Evolutionary conservation across 805 yeast genomes (phyloP), one percentile per base, ranked within the genome.

Genomic region (Lipomyces oligophaga): DNA sequence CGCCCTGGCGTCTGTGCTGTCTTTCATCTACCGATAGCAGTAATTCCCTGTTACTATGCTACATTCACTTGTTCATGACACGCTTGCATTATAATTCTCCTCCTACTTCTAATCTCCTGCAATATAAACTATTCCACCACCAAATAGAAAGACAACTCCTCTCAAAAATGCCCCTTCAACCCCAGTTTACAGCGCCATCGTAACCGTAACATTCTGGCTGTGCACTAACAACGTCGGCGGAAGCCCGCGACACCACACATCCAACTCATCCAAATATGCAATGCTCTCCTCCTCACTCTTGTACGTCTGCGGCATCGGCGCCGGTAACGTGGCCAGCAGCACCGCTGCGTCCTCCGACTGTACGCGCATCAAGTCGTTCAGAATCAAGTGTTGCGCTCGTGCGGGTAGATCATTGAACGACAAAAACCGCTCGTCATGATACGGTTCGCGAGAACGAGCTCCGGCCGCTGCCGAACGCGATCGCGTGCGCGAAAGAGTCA

Each of bases 171-270:
- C n/a, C n/a, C n/a, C n/a, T n/a, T n/a, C n/a, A n/a, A n/a, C n/a
- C n/a, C 10, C 13, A 15, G 25, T 16, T 35, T 68, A 89, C 52
- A 90, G 69, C 27, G 95, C 93, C 4, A 97, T 89, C 0, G 98
- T 90, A 2, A 90, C 98, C 0, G 98, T 93, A 73, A 93, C 88
- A 0, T 95, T 83, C 68, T 87, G 95, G 0, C 97, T 86, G 61
- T 93, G 90, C 44, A 93, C 74, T 52, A 93, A 66, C 63, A 93
- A 63, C 1, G 79, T 74, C 0, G 97, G 96, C 0, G 96, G 96
- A 32, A 93, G 67, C 3, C 77, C 86, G 35, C 79, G 77, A 46
- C 90, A 73, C 93, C 96, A 86, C 4, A 84, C 65, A 38, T 88
- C 83, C 41, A 90, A 69, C 57, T 82, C 81, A 46, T 80, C 79